Evolutionary conservation across 2,329 filamentous ascomycete genomes (phyloP), one percentile per base, ranked within the genome.

Genomic region (Amauroascus niger): DNA sequence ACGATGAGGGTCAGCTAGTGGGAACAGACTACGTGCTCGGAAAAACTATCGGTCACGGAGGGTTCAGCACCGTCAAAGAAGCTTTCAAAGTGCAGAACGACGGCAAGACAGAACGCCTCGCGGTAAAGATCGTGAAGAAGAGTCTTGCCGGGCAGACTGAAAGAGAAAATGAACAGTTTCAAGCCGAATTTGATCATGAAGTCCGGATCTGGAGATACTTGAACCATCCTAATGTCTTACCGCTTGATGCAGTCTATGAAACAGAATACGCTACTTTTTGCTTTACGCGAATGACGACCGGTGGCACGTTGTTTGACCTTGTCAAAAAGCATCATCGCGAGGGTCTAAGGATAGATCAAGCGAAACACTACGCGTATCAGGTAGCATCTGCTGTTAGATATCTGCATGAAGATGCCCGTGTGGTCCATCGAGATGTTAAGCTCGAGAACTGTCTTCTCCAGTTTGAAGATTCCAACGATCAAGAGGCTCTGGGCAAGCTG

Each of bases 221-320:
- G 41, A 76, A 76, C 53, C 81, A 86, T 61, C 75, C 74, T 0
- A 77, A 84, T 62, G 77, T 86, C 46, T 67, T 86, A 28, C 76
- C 79, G 0, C 72, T 86, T 6, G 74, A 83, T 55, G 76, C 78
- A 4, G 82, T 84, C 18, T 84, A 82, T 64, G 81, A 82, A 58
- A 83, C 80, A 13, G 78, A 83, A 44, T 83, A 79, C 61, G 82
- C 82, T n/a, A 84, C 81, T 0, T 85, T 82, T 58, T 84, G 81
- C 62, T 83, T 85, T 64, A 85, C 82, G 53, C 78, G 78, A 54
- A 67, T 84, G 53, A 81, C 80, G 58, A 76, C 77, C 28, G 81
- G 81, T 39, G 82, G 82, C 2, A 84, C 81, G 2, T 70, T 86
- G 7, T 83, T 81, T 60, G 82, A 85, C 57, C 63, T 83, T 14